Base-by-base conservation (phyloP, 345 rosid species). In the Aquilaria sinensis region DNA sequence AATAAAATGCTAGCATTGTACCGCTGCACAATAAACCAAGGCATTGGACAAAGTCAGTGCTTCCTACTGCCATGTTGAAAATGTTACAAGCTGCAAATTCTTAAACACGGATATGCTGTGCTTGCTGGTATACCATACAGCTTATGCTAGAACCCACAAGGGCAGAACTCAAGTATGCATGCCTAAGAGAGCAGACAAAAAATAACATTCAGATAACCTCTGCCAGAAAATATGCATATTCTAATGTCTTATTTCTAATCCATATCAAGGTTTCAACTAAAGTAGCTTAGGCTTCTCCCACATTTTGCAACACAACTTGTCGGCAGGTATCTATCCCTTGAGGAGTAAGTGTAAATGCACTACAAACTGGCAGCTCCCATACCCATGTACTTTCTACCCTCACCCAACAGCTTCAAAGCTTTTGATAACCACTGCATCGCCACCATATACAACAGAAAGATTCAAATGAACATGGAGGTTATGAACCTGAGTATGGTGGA, bases 1-100 rank as follows among this genome's bases (percentile, higher is more conserved):
- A 30, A 69, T 84, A 90, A 72, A 93, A 90, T 68, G 77, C 87
- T 31, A 75, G 75, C 75, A 86, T 74, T 15, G 87, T 83, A n/a
- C 91, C 94, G 75, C 98, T 90, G 78, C 79, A 81, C 34, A 74
- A 55, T 31, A 69, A 32, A 57, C 10, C 51, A 66, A 49, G 48
- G 60, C 56, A 55, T 57, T 64, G 47, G 29, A 62, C 23, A 31
- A 47, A 2, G 2, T 37, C 6, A 53, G 29, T 45, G 23, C 14
- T 50, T 62, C 32, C 33, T 23, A 37, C 13, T 56, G 41, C 31
- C 10, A 23, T 47, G 48, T 12, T 13, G 2, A 37, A 43, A 14
- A 34, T 31, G 14, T 16, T 10, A 10, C 62, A 14, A 59, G 10
- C 13, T 23, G 15, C 31, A 15, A 37, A 5, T 29, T 33, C 31